These are phyloP conservation scores for Boletus pseudo-olivaceus DNA, from an alignment of 768 basidiomycete genomes.

Conservation along the genomic window DNA sequence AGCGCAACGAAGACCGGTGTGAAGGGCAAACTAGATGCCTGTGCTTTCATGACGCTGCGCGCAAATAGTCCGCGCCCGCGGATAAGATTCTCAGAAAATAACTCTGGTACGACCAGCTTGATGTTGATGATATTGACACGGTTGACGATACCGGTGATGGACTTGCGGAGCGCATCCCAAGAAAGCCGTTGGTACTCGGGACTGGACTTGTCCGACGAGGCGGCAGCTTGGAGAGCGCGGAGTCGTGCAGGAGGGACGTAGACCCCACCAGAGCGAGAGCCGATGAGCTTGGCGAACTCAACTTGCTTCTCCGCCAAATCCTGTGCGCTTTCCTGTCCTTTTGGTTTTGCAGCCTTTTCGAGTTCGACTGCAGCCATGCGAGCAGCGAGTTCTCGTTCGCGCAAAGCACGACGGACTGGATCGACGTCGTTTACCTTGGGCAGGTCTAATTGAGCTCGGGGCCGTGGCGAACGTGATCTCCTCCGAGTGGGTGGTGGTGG, in stretches of 20 bases:
- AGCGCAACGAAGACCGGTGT: constrained; percentile 96
- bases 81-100: constrained; percentile 92
- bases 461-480: constrained; percentile 38
- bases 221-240: constrained; percentile 84
- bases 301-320: constrained; percentile 65
- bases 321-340: constrained; percentile 42
- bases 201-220: constrained; percentile 75
- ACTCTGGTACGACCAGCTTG: constrained; percentile 86
- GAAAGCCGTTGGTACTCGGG: constrained; percentile 91
- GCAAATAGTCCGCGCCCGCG: constrained; percentile 91
- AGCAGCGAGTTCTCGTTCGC: constrained; percentile 76
- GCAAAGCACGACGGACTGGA: constrained; percentile 68
- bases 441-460: constrained; percentile 33
- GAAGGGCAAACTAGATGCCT: constrained; percentile 94
- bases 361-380: constrained; percentile 68
- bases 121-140: constrained; percentile 97
- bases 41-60: constrained; percentile 96
- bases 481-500: constrained; percentile 42
- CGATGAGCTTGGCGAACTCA: constrained; percentile 84
- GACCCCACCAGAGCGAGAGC: constrained; percentile 85
- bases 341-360: constrained; percentile 54
- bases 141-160: constrained; percentile 99
- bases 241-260: constrained; percentile 96
- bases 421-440: constrained; percentile 69
- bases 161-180: constrained; percentile 97